A percentile compares a stretch with the other conserved stretches of the same genome.
These are phyloP conservation scores for Moesziomyces globuligerus DNA, from an alignment of 1,284 basidiomycete genomes.

Conservation along the genomic window DNA sequence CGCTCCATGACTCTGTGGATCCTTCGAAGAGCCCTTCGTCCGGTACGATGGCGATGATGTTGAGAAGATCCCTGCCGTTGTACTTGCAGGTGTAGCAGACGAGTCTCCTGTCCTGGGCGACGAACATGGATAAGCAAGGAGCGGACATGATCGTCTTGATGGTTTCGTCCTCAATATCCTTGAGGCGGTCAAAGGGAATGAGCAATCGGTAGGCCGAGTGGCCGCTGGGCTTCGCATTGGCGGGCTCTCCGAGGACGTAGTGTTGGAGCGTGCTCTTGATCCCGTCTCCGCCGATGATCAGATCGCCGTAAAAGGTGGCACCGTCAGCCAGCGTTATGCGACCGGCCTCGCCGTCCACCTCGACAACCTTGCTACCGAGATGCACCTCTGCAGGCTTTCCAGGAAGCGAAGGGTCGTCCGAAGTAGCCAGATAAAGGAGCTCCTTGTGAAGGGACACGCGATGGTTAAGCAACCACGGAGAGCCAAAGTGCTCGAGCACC, in stretches of 20 bases:
- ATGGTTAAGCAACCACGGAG: conserved; percentile 62
- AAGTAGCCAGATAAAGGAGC: conserved; percentile 51
- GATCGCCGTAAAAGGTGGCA: conserved; percentile 44
- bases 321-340: conserved; percentile 53
- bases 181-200: conserved; percentile 36
- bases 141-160: conserved; percentile 51
- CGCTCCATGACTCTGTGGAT: conserved; percentile 59
- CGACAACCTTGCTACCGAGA: conserved; percentile 28
- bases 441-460: conserved; percentile 64
- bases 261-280: conserved; percentile 68
- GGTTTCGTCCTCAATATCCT: conserved; percentile 45
- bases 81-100: conserved; percentile 32
- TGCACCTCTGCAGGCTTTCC: conserved; percentile 25
- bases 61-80: conserved; percentile 5
- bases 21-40: conserved; percentile 56
- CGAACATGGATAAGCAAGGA: conserved; percentile 44
- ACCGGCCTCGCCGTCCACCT: conserved; percentile 45
- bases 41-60: conserved; percentile 34
- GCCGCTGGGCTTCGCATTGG: conserved; percentile 47
- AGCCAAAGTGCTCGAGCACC: conserved; percentile 39
- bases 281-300: conserved; percentile 65
- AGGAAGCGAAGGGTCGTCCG: conserved; percentile 10
- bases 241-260: conserved; percentile 56
- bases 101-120: conserved; percentile 59
- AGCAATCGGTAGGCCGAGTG: conserved; percentile 62